Percentiles rank a stretch among this genome's conserved stretches.
Conservation (phyloP, 495 filamentous ascomycete genomes). For the Durotheca rogersii region DNA sequence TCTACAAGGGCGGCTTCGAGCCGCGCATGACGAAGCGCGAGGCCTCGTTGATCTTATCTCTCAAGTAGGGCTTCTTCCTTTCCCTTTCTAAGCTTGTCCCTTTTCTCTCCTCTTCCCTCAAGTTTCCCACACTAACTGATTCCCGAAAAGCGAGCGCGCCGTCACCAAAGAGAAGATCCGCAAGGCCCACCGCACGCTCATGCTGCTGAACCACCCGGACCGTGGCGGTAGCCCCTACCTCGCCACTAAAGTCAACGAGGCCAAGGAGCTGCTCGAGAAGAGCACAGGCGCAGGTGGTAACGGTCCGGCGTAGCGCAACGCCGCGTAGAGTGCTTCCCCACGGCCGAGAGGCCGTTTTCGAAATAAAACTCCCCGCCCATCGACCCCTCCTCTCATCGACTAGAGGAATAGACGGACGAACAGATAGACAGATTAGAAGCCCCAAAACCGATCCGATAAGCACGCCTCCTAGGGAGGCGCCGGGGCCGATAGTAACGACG, state of each 20-base stretch:
- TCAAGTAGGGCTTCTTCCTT: slow-evolving; percentile 65
- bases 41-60: slow-evolving; percentile 85
- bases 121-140: slow-evolving; percentile 16
- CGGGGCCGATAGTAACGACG: too few species aligned
- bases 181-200: slow-evolving; percentile 93
- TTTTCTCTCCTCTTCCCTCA: neutral
- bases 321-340: too few species aligned
- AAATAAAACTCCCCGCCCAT: too few species aligned
- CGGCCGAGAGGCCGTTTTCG: too few species aligned
- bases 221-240: slow-evolving; percentile 95
- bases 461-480: too few species aligned
- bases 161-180: slow-evolving; percentile 89
- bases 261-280: slow-evolving; percentile 95
- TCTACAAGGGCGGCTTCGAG: slow-evolving; percentile 98
- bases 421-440: too few species aligned
- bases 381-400: too few species aligned
- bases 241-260: slow-evolving; percentile 96
- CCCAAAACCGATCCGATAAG: too few species aligned
- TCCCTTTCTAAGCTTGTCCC: too few species aligned
- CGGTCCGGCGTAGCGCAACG: too few species aligned
- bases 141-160: slow-evolving; percentile 66
- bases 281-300: too few species aligned
- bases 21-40: slow-evolving; percentile 87
- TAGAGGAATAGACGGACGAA: too few species aligned
- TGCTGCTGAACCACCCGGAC: slow-evolving; percentile 98